Evolutionary conservation across 192 early-diverging fungal species (phyloP), one percentile per base, ranked within the genome.

Genomic region (Nowakowskiella sp.): DNA sequence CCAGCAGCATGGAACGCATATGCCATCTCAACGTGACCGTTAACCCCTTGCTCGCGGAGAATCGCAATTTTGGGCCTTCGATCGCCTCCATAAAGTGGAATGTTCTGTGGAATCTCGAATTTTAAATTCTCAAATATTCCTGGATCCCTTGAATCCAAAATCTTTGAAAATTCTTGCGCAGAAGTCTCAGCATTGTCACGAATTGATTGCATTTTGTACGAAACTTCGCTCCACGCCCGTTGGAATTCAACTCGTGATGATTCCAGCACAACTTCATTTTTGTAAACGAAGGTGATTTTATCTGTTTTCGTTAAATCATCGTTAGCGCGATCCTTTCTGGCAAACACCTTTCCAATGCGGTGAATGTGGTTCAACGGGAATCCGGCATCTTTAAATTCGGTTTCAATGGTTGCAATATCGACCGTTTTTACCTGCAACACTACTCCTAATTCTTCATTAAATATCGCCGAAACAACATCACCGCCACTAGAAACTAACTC

Each of bases 381-480:
- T 30, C 82, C 80, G 16, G 68, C 55, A 4, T 62, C 53, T 0
- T 46, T 64, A 42, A 87, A 71, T 6, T 81, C 62, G 0, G 56
- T 31, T 32, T 67, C 71, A 33, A 91, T 49, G 29, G 53, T 31
- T 8, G 76, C 76, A 4, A 87, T 60, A 43, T 85, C 70, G 1
- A 57, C 34, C 29, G 71, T 63, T 27, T 77, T 72, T 7, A 95
- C 81, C 66, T 99, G 93, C 32, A 99, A 68, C 8, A 97, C 93
- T n/a, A 82, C 91, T 63, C 97, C 97, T 10, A 99, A 77, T 66
- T 99, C 97, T 64, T 99, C 97, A 63, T 88, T 92, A 70, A 97
- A 97, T 46, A 99, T 64, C n/a, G 78, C 67, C 22, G 68, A 65
- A 22, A 82, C 51, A 28, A 59, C 55, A 57, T 80, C 75, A 16